Base-by-base conservation (phyloP, 75 land plant genomes). In the Ceratopteris richardii region DNA sequence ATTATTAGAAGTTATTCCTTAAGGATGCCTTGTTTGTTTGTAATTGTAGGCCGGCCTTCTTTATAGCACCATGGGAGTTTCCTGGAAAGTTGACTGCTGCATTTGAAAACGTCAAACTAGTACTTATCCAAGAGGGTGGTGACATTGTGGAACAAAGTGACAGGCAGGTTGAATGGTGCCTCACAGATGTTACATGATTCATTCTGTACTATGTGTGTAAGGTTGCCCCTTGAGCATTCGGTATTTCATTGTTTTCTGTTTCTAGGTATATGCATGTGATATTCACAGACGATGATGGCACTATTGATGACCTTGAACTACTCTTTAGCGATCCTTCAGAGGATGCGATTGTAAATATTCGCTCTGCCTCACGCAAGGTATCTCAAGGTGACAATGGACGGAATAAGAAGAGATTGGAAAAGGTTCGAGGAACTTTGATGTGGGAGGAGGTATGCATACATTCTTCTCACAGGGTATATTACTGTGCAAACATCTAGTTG, bases 11-110 rank as follows among this genome's bases (percentile, higher is more conserved):
- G n/a, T n/a, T n/a, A n/a, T n/a, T n/a, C n/a, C n/a, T n/a, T n/a
- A n/a, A n/a, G n/a, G n/a, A n/a, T n/a, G n/a, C n/a, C n/a, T n/a
- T n/a, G n/a, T n/a, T n/a, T n/a, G n/a, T n/a, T n/a, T n/a, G n/a
- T n/a, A n/a, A n/a, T 33, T 29, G 59, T 62, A 67, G 69, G 47
- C 63, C 69, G 9, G 59, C 25, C 20, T 67, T 67, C 63, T 67
- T 67, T 39, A 52, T 67, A 33, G 69, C 63, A 47, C 62, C 69
- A 9, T 67, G 69, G 69, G 69, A 67, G 31, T 67, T 59, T 37
- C 69, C 69, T 33, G 69, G 69, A 23, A 60, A 51, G 52, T 50
- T 67, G 55, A 13, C 44, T 28, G 54, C 25, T 27, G 69, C 69
- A 5, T 29, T 58, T 25, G 29, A 60, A 22, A 25, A 60, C 23